Evolutionary conservation across 371 early-diverging fungal species (phyloP), one percentile per base, ranked within the genome.

Genomic region (Apophysomyces elegans): DNA sequence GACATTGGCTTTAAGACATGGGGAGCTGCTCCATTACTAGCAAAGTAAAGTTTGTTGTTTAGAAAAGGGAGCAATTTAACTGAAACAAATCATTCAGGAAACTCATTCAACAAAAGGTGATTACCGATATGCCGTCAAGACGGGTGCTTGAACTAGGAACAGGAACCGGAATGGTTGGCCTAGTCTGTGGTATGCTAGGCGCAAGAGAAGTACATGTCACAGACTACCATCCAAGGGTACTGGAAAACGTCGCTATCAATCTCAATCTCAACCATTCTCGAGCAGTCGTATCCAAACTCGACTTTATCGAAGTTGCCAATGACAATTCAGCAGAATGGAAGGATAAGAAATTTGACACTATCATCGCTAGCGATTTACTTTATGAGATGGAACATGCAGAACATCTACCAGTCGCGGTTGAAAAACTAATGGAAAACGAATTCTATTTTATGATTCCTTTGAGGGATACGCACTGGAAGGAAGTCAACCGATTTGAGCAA

Each of bases 351-450:
- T 82, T 71, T 58, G 78, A 78, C 64, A 59, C 80, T 37, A 75
- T 82, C 4, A 73, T 82, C 64, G 83, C 80, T 7, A 79, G 79
- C 35, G 83, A 82, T 62, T 46, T 82, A 26, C 62, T 82, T 4
- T 82, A 82, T 62, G 83, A 82, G 38, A 79, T 80, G 75, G 83
- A 82, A 36, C 83, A 80, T 65, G 80, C 80, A 43, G 71, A 78
- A 26, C 57, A 76, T 67, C 46, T 82, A 14, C 83, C 80, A 35
- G 62, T 72, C 8, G 80, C 79, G 5, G 71, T 79, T 12, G 65
- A 76, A 14, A 70, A 73, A 58, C 61, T 79, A 16, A 74, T 76
- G 73, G 71, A 72, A 43, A 65, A 78, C 12, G 78, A 68, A 12
- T 76, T 78, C 62, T 75, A 78, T 59, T 82, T 82, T 43, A 76